A percentile compares a stretch with the other conserved stretches of the same genome.
Conservation (phyloP, 805 yeast genomes). For the Ogataea zsoltii region DNA sequence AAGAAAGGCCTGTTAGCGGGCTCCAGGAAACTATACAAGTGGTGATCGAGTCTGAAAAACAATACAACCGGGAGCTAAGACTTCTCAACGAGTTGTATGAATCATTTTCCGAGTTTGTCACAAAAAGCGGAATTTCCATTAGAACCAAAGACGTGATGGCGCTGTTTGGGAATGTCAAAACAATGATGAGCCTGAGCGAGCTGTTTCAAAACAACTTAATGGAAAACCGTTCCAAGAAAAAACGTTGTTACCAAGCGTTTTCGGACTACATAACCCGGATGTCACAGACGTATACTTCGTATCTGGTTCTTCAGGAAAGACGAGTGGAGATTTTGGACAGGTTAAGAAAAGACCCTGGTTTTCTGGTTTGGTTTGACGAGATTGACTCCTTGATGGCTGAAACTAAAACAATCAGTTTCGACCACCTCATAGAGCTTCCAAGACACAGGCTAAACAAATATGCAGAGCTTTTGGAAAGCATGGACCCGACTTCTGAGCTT, state of each 20-base stretch:
- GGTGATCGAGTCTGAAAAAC: constrained; percentile 36
- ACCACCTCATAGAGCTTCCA: constrained; percentile 11
- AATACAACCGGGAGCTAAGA: constrained; percentile 33
- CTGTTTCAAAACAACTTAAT: constrained; percentile 26
- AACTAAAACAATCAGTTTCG: constrained; percentile 1
- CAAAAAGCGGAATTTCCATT: constrained; percentile 33
- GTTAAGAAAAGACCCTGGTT: constrained; percentile 8
- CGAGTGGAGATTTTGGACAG: constrained; percentile 9
- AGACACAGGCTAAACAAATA: constrained; percentile 4
- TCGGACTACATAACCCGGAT: constrained; percentile 25
- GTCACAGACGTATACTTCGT: constrained; percentile 30
- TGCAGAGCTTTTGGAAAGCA: constrained; percentile 3
- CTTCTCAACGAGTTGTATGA: constrained; percentile 35
- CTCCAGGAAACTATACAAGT: constrained; percentile 23
- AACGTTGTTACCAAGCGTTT: constrained; percentile 16
- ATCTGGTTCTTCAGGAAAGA: constrained; percentile 10
- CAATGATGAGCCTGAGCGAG: constrained; percentile 39
- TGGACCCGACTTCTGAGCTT: constrained; percentile 3
- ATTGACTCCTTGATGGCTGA: constrained; percentile 5
- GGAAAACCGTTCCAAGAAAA: background rate
- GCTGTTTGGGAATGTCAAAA: constrained; percentile 45
- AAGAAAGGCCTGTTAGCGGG: constrained; percentile 16
- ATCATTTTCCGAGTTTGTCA: constrained; percentile 32
- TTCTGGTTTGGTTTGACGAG: constrained; percentile 17
- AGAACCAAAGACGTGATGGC: constrained; percentile 37